Percentiles rank a stretch among this genome's conserved stretches.
phyloP scores from a whole-genome alignment of 441 rosid species.

The Adansonia grandidieri region DNA sequence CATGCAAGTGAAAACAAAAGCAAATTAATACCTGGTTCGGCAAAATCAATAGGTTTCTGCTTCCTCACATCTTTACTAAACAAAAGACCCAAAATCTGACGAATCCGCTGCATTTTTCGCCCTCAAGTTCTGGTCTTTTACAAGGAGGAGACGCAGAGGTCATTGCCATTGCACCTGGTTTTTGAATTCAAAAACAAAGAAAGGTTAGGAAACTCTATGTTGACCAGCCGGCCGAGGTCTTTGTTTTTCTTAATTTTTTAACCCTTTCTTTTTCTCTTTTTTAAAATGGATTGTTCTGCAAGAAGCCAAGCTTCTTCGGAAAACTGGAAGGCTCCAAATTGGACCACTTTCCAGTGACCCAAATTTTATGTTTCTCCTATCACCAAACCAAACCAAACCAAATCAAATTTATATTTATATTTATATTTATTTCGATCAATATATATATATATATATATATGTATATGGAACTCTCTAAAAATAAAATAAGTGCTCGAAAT shows the following conservation, averaged over 20 bases:
- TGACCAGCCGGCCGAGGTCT: constrained; percentile 12
- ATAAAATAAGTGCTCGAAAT: too few species aligned
- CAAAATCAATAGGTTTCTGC: neutral
- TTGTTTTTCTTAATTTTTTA: constrained; percentile 8
- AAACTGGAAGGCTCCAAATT: too few species aligned
- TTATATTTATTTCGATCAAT: too few species aligned
- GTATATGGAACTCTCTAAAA: too few species aligned
- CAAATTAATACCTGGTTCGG: constrained; percentile 5
- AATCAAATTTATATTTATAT: too few species aligned
- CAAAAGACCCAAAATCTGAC: neutral
- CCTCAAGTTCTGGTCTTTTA: neutral
- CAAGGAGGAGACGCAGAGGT: neutral
- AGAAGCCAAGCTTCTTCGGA: too few species aligned
- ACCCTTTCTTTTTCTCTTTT: neutral
- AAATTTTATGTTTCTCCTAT: too few species aligned
- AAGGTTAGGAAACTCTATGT: neutral
- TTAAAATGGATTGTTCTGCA: too few species aligned
- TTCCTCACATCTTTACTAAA: constrained; percentile 6
- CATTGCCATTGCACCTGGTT: constrained; percentile 7
- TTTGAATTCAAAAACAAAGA: constrained; percentile 9
- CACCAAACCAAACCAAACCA: too few species aligned
- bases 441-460: too few species aligned
- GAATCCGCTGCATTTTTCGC: neutral
- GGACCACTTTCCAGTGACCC: too few species aligned
- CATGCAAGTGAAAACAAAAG: neutral